A percentile compares a stretch with the other conserved stretches of the same genome.
Evolutionary conservation across 345 rosid genomes (phyloP).

Genomic region (Heritiera fomes): DNA sequence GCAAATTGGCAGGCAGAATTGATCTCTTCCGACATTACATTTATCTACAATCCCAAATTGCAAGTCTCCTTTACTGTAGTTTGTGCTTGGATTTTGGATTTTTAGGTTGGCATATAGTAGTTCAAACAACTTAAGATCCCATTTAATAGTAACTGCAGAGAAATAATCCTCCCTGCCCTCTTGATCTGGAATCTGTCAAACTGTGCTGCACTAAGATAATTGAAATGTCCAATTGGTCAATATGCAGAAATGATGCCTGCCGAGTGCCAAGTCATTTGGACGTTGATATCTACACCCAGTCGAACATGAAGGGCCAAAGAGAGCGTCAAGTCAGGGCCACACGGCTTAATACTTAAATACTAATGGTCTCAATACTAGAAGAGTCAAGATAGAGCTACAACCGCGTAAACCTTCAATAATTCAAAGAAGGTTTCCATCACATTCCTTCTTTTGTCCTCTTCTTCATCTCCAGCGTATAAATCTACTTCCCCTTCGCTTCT

Average conservation of each 20-base stretch:
- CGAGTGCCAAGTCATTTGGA: background rate
- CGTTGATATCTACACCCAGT: background rate
- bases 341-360: background rate
- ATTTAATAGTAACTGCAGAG: background rate
- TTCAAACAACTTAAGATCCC: too few relatives aligned
- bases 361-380: background rate
- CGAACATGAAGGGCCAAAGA: background rate
- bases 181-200: background rate
- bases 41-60: background rate
- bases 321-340: background rate
- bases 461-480: background rate
- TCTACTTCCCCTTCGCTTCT: background rate
- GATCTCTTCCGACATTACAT: background rate
- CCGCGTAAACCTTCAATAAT: conserved; percentile 8
- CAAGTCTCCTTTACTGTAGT: background rate
- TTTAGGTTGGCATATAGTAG: too few relatives aligned
- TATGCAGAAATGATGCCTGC: background rate
- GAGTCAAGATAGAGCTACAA: background rate
- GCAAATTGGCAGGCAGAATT: background rate
- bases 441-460: conserved; percentile 1
- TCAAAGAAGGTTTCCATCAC: background rate
- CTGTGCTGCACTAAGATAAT: background rate
- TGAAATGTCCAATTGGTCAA: background rate
- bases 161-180: background rate
- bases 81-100: background rate